A percentile compares a stretch with the other conserved stretches of the same genome.
phyloP scores from a whole-genome alignment of 2,329 filamentous ascomycete genomes.

The Sclerotinia borealis region DNA sequence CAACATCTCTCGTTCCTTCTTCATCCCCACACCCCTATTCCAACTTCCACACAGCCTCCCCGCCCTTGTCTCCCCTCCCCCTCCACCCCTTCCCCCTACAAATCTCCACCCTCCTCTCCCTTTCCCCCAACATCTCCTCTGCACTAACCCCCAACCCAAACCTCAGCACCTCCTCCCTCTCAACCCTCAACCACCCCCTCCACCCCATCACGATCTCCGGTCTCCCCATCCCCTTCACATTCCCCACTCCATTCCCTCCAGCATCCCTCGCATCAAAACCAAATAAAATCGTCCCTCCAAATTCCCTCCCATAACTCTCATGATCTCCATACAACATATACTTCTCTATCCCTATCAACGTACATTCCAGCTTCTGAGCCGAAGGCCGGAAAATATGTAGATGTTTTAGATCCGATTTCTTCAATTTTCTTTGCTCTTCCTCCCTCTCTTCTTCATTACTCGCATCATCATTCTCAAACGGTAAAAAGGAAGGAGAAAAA shows the following conservation, averaged over 20 bases:
- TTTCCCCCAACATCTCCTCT: conserved; percentile 29
- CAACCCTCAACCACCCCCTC: conserved; percentile 32
- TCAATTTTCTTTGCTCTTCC: not conserved
- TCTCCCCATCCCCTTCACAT: conserved; percentile 5
- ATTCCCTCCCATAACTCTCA: conserved; percentile 26
- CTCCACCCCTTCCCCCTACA: conserved; percentile 25
- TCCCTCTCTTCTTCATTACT: not conserved
- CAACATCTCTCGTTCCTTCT: not conserved
- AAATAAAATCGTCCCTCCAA: conserved; percentile 27
- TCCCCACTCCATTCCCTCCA: conserved; percentile 16
- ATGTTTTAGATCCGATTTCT: conserved; percentile 23
- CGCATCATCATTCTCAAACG: not conserved
- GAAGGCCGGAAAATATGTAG: conserved; percentile 28
- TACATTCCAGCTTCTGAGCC: conserved; percentile 18
- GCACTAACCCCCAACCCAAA: conserved; percentile 27
- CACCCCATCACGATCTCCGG: conserved; percentile 21
- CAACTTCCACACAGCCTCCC: conserved; percentile 21
- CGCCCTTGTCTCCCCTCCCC: conserved; percentile 19
- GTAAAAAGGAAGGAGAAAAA: conserved; percentile 43
- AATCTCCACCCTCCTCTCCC: conserved; percentile 19
- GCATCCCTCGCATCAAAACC: conserved; percentile 22
- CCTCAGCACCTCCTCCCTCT: conserved; percentile 19
- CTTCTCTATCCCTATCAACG: conserved; percentile 23
- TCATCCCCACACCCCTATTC: not conserved
- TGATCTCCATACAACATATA: conserved; percentile 31